Conservation (phyloP, 2,329 filamentous ascomycete genomes). For the Trichoderma sp. region DNA sequence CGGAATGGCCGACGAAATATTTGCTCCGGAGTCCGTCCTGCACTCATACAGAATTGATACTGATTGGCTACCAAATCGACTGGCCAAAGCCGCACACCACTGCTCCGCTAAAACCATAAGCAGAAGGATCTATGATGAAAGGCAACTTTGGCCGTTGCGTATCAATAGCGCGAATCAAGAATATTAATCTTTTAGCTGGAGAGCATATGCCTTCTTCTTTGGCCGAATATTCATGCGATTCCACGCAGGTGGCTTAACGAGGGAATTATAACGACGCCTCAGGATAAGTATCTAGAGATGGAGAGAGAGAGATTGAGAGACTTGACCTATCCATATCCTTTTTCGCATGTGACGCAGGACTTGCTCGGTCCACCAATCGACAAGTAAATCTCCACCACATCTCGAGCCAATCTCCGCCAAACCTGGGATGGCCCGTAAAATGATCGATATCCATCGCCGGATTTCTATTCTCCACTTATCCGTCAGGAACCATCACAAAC, state of each 20-base stretch:
- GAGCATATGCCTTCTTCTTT: background rate
- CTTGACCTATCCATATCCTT: background rate
- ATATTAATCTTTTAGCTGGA: background rate
- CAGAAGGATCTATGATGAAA: background rate
- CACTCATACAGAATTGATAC: background rate
- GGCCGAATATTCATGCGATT: background rate
- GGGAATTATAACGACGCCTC: background rate
- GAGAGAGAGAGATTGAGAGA: background rate
- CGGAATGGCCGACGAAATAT: background rate
- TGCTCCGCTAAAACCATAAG: background rate
- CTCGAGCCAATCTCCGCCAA: conserved; percentile 2
- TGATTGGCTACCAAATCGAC: background rate
- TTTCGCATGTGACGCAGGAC: background rate
- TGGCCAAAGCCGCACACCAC: background rate
- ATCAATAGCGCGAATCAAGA: background rate
- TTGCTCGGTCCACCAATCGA: background rate
- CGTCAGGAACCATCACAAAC: background rate
- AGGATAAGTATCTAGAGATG: background rate
- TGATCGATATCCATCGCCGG: background rate
- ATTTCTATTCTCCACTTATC: background rate
- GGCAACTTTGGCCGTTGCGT: background rate
- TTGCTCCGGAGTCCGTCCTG: background rate
- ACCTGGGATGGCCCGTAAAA: background rate
- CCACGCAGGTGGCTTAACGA: background rate
- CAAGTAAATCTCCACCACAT: background rate